Base-by-base conservation (phyloP, 2,329 filamentous ascomycete species). In the Zymoseptoria ardabiliae region DNA sequence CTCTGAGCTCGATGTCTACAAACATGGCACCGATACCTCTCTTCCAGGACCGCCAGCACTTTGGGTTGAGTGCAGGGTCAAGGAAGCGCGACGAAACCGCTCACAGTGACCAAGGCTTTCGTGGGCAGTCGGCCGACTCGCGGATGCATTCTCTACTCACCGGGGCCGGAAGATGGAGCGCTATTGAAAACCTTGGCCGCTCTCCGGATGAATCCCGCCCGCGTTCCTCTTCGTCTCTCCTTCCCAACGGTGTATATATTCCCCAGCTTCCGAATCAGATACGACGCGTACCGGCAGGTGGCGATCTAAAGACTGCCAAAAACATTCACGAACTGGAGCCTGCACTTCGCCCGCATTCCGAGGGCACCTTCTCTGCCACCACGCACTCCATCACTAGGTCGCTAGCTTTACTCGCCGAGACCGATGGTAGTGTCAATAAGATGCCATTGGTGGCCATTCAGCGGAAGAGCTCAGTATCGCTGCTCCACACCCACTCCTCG, bases 401-500 rank as follows among this genome's bases (percentile, higher is more conserved):
- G 23, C 59, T 45, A 45, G 23, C n/a, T n/a, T 22, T 54, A 11
- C 50, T 56, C 19, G 63, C 66, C 4, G 55, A 62, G 22, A 61
- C 65, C 5, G 61, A 63, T 19, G 62, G 62, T 19, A 60, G 62
- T 20, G 56, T 62, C 8, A 45, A 54, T 5, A 45, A 54, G 23
- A 54, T 60, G 13, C 58, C 62, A 17, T 23, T 53, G 8, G 20
- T 28, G 23, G 20, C 17, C 51, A 53, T 58, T 50, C 56, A 60
- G 50, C 64, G 61, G 28, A 70, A 63, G 50, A 60, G 62, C 6
- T 68, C 70, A 10, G 61, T 78, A 1, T 76, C 76, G 4, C 65
- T 81, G 17, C 71, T 80, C 1, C 73, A 78, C 53, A 82, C 80
- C 1, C 79, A 81, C 63, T 82, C 82, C 2, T 83, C 82, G 2